These are phyloP conservation scores for Neocucurbitaria cava DNA, from an alignment of 2,329 filamentous ascomycete genomes.

Conservation along the genomic window DNA sequence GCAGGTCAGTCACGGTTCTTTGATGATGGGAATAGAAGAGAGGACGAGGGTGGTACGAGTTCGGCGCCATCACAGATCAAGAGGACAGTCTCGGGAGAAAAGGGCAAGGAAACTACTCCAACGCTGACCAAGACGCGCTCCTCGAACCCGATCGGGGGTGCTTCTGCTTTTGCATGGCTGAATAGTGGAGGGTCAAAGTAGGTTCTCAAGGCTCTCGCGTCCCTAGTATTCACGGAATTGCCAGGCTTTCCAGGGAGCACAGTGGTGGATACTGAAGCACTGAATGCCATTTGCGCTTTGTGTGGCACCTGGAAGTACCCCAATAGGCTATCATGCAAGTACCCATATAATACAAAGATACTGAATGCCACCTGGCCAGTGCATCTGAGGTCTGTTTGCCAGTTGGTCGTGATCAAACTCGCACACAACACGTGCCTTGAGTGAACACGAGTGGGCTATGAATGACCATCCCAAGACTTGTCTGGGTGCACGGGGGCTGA, in stretches of 20 bases:
- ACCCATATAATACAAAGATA: background rate
- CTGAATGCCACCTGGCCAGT: background rate
- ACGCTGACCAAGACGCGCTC: constrained; percentile 61
- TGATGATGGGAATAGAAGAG: constrained; percentile 54
- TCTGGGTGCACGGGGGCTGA: background rate
- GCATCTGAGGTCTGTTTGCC: background rate
- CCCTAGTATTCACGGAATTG: background rate
- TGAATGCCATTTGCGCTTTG: background rate
- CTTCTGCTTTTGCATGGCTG: constrained; percentile 93
- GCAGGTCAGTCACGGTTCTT: constrained; percentile 56
- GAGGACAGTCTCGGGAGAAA: constrained; percentile 36
- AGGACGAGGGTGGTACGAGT: constrained; percentile 26
- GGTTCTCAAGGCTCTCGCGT: background rate
- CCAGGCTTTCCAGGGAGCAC: background rate
- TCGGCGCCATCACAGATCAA: constrained; percentile 33
- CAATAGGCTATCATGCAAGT: background rate
- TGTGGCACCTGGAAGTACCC: too few species aligned
- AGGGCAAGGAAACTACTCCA: constrained; percentile 48
- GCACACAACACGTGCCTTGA: background rate
- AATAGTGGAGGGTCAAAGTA: constrained; percentile 55
- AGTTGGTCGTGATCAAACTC: background rate
- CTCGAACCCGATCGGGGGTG: constrained; percentile 87
- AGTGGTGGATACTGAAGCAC: background rate
- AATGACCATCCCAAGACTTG: background rate
- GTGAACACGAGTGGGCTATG: background rate